Evolutionary conservation across 2,329 filamentous ascomycete species (phyloP).

Genomic region (Alternaria angustiovoidea): DNA sequence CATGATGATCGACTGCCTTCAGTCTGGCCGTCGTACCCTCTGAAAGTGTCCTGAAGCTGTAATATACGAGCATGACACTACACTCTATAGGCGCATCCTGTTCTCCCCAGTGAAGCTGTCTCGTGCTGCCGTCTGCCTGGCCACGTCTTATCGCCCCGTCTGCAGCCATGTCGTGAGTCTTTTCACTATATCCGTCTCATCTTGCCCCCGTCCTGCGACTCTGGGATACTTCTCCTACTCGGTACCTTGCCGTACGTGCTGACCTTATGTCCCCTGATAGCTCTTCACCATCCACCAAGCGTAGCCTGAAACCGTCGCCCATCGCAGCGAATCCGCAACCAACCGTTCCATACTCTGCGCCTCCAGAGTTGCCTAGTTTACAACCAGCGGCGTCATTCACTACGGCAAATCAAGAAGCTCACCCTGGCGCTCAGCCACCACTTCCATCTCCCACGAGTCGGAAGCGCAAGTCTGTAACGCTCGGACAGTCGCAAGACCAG

Average conservation of each 20-base stretch:
- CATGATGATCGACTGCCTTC: conserved; percentile 50
- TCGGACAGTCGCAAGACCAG: conserved; percentile 32
- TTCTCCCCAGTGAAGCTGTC: conserved; percentile 42
- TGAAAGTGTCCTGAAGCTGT: conserved; percentile 40
- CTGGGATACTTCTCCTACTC: conserved; percentile 5
- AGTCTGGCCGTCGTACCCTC: conserved; percentile 40
- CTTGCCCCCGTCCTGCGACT: conserved; percentile 13
- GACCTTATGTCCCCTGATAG: conserved; percentile 46
- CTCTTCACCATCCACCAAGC: conserved; percentile 54
- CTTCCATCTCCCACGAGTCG: conserved; percentile 33
- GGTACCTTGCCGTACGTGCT: conserved; percentile 32
- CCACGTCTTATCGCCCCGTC: conserved; percentile 30
- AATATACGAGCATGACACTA: conserved; percentile 48
- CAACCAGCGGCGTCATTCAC: conserved; percentile 41
- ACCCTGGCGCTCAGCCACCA: conserved; percentile 31
- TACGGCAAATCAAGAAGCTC: conserved; percentile 32
- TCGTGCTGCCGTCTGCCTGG: conserved; percentile 32
- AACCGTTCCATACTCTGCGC: conserved; percentile 27
- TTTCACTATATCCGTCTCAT: conserved; percentile 27
- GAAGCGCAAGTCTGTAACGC: conserved; percentile 48
- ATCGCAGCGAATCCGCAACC: conserved; percentile 46
- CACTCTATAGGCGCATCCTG: conserved; percentile 33
- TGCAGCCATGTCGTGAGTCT: conserved; percentile 52
- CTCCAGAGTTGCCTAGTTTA: conserved; percentile 37
- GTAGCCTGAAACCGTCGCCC: conserved; percentile 54